Conservation (phyloP, 2,329 filamentous ascomycete species). For the Fusarium liriodendri region DNA sequence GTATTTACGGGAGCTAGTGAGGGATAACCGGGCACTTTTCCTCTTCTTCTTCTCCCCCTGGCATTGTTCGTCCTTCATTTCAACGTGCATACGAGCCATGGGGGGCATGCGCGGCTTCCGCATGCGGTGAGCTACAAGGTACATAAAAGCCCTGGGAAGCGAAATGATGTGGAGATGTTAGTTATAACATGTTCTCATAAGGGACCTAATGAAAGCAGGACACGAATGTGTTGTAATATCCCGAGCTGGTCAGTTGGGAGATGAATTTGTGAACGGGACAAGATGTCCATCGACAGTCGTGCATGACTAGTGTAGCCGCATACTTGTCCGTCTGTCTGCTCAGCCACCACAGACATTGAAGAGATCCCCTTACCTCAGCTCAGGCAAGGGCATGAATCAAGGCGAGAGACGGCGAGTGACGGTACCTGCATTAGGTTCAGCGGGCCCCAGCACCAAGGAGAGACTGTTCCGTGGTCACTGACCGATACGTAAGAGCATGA, state of each 20-base stretch:
- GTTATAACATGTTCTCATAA: conserved; percentile 15
- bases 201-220: conserved; percentile 5
- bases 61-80: conserved; percentile 37
- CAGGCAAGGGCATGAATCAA: conserved; percentile 29
- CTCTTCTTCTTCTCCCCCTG: not conserved
- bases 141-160: conserved; percentile 35
- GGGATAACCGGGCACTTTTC: conserved; percentile 6
- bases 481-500: conserved; percentile 8
- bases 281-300: conserved; percentile 30
- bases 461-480: not conserved
- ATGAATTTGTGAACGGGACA: conserved; percentile 15
- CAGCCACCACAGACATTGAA: conserved; percentile 14
- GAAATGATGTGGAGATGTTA: conserved; percentile 38
- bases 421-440: conserved; percentile 37
- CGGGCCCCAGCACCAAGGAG: conserved; percentile 11
- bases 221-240: conserved; percentile 13
- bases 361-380: conserved; percentile 22
- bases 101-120: conserved; percentile 22
- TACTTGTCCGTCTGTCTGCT: not conserved
- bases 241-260: not conserved
- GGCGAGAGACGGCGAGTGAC: conserved; percentile 6
- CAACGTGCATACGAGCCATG: conserved; percentile 37
- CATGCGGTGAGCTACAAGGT: conserved; percentile 34
- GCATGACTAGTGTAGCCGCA: conserved; percentile 22
- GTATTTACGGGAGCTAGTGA: conserved; percentile 16